Evolutionary conservation across 2,329 filamentous ascomycete genomes (phyloP).

Genomic region (Calonectria multiphialidica): DNA sequence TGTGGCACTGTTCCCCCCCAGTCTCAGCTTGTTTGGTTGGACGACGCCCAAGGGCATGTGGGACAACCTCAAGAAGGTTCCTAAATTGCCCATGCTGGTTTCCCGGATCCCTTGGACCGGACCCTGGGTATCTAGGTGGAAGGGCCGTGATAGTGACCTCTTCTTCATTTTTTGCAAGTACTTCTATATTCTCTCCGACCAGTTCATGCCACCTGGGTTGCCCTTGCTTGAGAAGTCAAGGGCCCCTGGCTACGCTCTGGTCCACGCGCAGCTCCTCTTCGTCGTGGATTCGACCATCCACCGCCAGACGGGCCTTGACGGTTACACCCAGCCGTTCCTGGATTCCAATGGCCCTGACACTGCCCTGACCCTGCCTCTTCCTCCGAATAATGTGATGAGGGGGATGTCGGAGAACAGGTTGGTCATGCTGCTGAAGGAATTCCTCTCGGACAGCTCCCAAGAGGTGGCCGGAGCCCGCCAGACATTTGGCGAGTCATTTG

Average conservation of each 20-base stretch:
- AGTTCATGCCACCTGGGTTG: slow-evolving; percentile 72
- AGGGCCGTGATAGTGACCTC: slow-evolving; percentile 86
- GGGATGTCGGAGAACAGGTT: slow-evolving; percentile 92
- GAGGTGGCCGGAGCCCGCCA: slow-evolving; percentile 63
- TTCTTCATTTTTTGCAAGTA: slow-evolving; percentile 94
- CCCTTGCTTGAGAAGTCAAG: slow-evolving; percentile 69
- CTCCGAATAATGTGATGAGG: slow-evolving; percentile 77
- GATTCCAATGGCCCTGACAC: slow-evolving; percentile 72
- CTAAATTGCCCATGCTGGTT: slow-evolving; percentile 74
- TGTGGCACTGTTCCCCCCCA: slow-evolving; percentile 76
- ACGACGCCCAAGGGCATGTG: slow-evolving; percentile 62
- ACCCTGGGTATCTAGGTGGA: slow-evolving; percentile 88
- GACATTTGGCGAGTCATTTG: slow-evolving; percentile 83
- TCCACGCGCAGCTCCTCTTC: slow-evolving; percentile 85
- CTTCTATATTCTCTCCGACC: slow-evolving; percentile 82
- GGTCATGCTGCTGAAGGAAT: slow-evolving; percentile 84
- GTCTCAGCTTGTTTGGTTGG: slow-evolving; percentile 70
- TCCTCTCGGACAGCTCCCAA: slow-evolving; percentile 68
- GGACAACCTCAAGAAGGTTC: slow-evolving; percentile 73
- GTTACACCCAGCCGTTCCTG: slow-evolving; percentile 56
- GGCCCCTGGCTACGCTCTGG: slow-evolving; percentile 81
- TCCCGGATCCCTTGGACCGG: slow-evolving; percentile 86
- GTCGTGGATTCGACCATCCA: slow-evolving; percentile 88
- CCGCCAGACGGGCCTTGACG: slow-evolving; percentile 71
- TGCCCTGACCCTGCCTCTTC: slow-evolving; percentile 71